Evolutionary conservation across 2,329 filamentous ascomycete genomes (phyloP).

Genomic region (Fonsecaea multimorphosa): DNA sequence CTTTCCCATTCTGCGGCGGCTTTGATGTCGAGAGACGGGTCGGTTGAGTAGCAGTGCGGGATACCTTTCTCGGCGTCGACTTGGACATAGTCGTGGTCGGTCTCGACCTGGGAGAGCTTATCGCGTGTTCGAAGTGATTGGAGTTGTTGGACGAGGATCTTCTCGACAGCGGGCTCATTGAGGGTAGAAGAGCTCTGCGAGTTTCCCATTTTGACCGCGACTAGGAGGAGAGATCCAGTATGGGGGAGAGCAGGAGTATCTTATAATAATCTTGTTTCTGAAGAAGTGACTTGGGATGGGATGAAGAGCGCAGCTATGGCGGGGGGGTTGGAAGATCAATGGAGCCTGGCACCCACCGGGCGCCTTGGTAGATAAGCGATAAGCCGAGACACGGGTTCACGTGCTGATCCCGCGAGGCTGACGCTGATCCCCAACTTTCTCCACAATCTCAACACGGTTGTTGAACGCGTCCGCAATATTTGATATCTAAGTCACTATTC

Average conservation of each 20-base stretch:
- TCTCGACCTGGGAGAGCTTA: slow-evolving; percentile 46
- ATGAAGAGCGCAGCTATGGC: neutral
- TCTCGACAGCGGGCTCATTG: slow-evolving; percentile 41
- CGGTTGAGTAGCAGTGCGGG: slow-evolving; percentile 38
- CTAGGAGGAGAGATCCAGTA: neutral
- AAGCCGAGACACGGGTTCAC: neutral
- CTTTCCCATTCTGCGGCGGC: slow-evolving; percentile 66
- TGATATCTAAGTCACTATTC: neutral
- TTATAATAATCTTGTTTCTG: neutral
- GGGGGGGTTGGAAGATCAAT: neutral
- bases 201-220: slow-evolving; percentile 35
- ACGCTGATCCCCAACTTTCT: neutral
- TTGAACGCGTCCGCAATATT: neutral
- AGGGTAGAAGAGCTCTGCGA: slow-evolving; percentile 34
- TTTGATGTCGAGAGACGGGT: slow-evolving; percentile 56
- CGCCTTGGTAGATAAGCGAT: slow-evolving; percentile 1
- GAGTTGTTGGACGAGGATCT: slow-evolving; percentile 50
- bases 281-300: neutral
- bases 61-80: slow-evolving; percentile 55
- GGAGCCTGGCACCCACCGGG: neutral
- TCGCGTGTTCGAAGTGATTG: slow-evolving; percentile 43
- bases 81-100: slow-evolving; percentile 60
- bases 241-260: neutral
- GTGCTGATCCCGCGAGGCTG: too few species aligned
- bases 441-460: neutral